Percentiles rank a stretch among this genome's conserved stretches.
phyloP scores from a whole-genome alignment of 306 rosid genomes.

The Elaeagnus macrophylla region DNA sequence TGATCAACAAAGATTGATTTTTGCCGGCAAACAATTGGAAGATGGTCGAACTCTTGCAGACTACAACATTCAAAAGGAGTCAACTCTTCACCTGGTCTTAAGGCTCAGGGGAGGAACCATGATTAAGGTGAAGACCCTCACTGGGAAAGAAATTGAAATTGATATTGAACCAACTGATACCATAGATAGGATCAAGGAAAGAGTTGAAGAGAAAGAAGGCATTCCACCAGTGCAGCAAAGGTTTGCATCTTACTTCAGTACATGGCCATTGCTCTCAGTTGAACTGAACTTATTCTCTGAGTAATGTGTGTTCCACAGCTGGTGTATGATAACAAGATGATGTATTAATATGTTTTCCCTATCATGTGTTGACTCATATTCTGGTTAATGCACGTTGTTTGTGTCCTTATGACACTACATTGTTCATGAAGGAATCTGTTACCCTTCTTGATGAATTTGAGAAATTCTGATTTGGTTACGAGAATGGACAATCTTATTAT shows the following conservation, averaged over 20 bases:
- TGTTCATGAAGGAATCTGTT: too few species aligned
- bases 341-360: neutral
- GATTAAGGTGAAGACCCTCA: slow-evolving; percentile 96
- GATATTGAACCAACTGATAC: slow-evolving; percentile 94
- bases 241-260: slow-evolving; percentile 22
- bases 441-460: neutral
- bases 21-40: slow-evolving; percentile 98
- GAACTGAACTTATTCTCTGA: neutral
- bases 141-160: slow-evolving; percentile 97
- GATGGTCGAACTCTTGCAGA: slow-evolving; percentile 96
- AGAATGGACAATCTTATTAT: slow-evolving; percentile 4
- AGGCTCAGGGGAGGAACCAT: slow-evolving; percentile 98
- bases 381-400: neutral
- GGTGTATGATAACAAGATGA: neutral
- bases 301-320: too few species aligned
- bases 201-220: slow-evolving; percentile 97
- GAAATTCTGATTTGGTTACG: neutral
- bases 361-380: neutral
- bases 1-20: slow-evolving; percentile 90
- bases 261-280: neutral
- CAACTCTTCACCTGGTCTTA: slow-evolving; percentile 87
- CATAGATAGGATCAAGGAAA: slow-evolving; percentile 85
- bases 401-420: neutral
- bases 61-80: slow-evolving; percentile 93
- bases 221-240: slow-evolving; percentile 99